Evolutionary conservation across 306 rosid genomes (phyloP), one percentile per base, ranked within the genome.

Genomic region (Vachellia pachyceras): DNA sequence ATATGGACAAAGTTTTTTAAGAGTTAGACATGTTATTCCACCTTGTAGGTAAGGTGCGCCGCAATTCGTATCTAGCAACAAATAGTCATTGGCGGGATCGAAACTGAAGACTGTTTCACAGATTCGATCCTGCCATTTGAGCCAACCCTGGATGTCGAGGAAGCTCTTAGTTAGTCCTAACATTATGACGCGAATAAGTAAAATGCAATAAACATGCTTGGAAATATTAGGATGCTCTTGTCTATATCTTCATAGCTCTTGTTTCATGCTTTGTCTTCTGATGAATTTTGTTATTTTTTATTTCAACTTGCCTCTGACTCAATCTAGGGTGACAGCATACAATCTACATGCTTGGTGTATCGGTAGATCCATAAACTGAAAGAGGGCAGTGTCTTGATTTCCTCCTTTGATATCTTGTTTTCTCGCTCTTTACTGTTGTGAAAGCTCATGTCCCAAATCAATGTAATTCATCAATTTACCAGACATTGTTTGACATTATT

Each of bases 401-500:
- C 15, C 68, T 36, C 63, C 13, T 23, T 58, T 9, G 36, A 58
- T 23, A 5, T 58, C 12, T 58, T 76, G 22, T 42, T 42, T 61
- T 8, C 17, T 61, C 66, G 64, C 52, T 73, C 40, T 11, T 77
- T 23, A n/a, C 49, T 66, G 71, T 67, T 49, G 80, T 35, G 52
- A 45, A 64, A 46, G 29, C 14, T 52, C 73, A 63, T 63, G 18
- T 12, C 22, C 1, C 10, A 14, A 25, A 25, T 36, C 52, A n/a
- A n/a, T 20, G 15, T 46, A 40, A n/a, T 60, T 76, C 20, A 25
- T 76, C 20, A n/a, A 37, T 57, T 39, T 36, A 68, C n/a, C n/a
- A n/a, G n/a, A n/a, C n/a, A n/a, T n/a, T n/a, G n/a, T 77, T 22
- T 76, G 58, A 80, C 65, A 76, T 77, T 66, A 35, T 23, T 5